Evolutionary conservation across 1,139 yeast species (phyloP).

Genomic region (Kodamaea derodonti): DNA sequence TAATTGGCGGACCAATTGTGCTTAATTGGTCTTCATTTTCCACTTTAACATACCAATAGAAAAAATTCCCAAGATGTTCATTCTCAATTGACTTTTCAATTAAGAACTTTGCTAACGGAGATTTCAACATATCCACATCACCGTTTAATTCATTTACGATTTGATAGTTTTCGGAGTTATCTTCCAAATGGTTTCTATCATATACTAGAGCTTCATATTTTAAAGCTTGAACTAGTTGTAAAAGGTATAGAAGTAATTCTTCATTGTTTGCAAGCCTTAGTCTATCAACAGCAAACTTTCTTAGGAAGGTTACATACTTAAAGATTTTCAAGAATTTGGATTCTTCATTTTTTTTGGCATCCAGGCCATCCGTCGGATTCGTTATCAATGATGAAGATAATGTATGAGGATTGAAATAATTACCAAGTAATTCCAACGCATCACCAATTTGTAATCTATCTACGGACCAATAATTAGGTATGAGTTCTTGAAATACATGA

Average conservation of each 20-base stretch:
- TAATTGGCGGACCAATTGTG: constrained; percentile 4
- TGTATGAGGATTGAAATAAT: constrained; percentile 50
- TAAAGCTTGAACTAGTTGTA: constrained; percentile 90
- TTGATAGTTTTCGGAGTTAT: constrained; percentile 13
- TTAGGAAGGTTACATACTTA: constrained; percentile 38
- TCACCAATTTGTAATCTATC: constrained; percentile 88
- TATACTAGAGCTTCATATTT: constrained; percentile 55
- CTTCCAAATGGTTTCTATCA: constrained; percentile 8
- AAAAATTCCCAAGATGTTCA: constrained; percentile 68
- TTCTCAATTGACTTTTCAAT: constrained; percentile 69
- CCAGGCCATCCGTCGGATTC: constrained; percentile 3
- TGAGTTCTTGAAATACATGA: constrained; percentile 64
- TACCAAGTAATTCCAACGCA: constrained; percentile 83
- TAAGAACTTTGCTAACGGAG: constrained; percentile 76
- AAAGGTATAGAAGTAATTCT: constrained; percentile 73
- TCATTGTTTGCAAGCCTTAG: constrained; percentile 73
- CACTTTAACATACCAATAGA: constrained; percentile 90
- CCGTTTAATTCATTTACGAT: constrained; percentile 22
- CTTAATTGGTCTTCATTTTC: constrained; percentile 70
- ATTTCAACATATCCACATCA: constrained; percentile 25
- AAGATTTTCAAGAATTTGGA: constrained; percentile 30
- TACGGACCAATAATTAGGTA: constrained; percentile 44
- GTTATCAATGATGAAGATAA: constrained; percentile 19
- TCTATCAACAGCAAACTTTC: constrained; percentile 87
- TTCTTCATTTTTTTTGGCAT: constrained; percentile 22